phyloP scores from a whole-genome alignment of 495 filamentous ascomycete genomes.

The Penicillium bovifimosum region DNA sequence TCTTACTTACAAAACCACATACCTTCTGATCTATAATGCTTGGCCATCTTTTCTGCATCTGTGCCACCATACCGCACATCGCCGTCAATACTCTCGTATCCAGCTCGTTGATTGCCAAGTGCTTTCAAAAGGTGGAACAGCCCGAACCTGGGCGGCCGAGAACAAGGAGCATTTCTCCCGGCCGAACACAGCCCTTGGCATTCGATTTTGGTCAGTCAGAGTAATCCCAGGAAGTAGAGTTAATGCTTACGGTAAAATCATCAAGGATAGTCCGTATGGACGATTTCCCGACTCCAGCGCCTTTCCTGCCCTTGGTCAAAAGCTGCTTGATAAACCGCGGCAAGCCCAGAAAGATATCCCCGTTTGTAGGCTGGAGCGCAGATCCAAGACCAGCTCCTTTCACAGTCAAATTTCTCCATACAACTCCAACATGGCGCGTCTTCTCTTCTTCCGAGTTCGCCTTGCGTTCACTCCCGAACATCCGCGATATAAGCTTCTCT shows the following conservation, averaged over 20 bases:
- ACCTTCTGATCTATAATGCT: constrained; percentile 59
- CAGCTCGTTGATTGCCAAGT: constrained; percentile 59
- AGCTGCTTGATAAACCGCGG: constrained; percentile 49
- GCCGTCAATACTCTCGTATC: constrained; percentile 57
- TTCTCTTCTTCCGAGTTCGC: constrained; percentile 63
- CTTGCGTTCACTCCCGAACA: constrained; percentile 58
- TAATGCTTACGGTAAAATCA: constrained; percentile 45
- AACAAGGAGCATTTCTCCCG: constrained; percentile 54
- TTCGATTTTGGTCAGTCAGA: constrained; percentile 1
- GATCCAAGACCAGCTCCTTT: constrained; percentile 64
- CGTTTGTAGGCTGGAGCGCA: constrained; percentile 57
- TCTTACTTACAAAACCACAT: background rate
- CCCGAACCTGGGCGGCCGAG: constrained; percentile 67
- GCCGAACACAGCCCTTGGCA: constrained; percentile 42
- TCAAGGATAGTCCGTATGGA: constrained; percentile 59
- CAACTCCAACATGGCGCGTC: constrained; percentile 50
- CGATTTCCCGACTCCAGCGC: constrained; percentile 39
- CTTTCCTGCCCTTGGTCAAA: constrained; percentile 37
- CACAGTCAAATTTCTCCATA: constrained; percentile 59
- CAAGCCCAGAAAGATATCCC: constrained; percentile 56
- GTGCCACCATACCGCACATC: constrained; percentile 62
- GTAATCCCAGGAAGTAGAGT: constrained; percentile 42
- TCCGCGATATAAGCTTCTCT: constrained; percentile 53
- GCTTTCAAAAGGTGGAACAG: constrained; percentile 69
- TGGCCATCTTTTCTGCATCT: constrained; percentile 54